Evolutionary conservation across 768 basidiomycete genomes (phyloP).

Genomic region (Panus rudis): DNA sequence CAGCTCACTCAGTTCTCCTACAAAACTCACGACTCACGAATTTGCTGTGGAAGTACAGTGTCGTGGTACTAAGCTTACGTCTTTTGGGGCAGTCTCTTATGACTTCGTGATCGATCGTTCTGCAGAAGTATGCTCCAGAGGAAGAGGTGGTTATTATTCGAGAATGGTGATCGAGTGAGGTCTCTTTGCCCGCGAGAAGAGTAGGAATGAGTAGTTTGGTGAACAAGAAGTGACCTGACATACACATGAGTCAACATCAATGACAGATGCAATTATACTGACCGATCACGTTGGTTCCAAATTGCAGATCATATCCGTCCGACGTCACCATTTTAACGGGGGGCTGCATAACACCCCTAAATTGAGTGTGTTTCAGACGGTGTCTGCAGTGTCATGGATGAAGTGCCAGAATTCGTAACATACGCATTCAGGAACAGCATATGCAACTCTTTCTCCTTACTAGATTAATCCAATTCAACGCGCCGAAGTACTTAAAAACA

Average conservation of each 20-base stretch:
- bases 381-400: neutral
- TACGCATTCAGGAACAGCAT: constrained; percentile 18
- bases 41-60: constrained; percentile 28
- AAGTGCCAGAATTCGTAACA: neutral
- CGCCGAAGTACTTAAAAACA: neutral
- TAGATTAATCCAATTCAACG: neutral
- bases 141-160: constrained; percentile 30
- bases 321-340: constrained; percentile 26
- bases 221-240: constrained; percentile 27
- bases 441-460: constrained; percentile 16
- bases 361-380: neutral
- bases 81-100: constrained; percentile 15
- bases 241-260: neutral
- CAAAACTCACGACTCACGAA: constrained; percentile 20
- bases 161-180: constrained; percentile 24
- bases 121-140: constrained; percentile 1
- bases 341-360: constrained; percentile 30
- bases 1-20: neutral
- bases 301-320: constrained; percentile 35
- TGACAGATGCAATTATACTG: constrained; percentile 2
- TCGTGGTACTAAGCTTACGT: constrained; percentile 4
- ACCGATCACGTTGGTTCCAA: constrained; percentile 30
- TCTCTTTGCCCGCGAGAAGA: constrained; percentile 22
- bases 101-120: constrained; percentile 7
- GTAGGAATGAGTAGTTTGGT: constrained; percentile 30